Evolutionary conservation across 768 basidiomycete species (phyloP).

Genomic region (Tulasnella sp.): DNA sequence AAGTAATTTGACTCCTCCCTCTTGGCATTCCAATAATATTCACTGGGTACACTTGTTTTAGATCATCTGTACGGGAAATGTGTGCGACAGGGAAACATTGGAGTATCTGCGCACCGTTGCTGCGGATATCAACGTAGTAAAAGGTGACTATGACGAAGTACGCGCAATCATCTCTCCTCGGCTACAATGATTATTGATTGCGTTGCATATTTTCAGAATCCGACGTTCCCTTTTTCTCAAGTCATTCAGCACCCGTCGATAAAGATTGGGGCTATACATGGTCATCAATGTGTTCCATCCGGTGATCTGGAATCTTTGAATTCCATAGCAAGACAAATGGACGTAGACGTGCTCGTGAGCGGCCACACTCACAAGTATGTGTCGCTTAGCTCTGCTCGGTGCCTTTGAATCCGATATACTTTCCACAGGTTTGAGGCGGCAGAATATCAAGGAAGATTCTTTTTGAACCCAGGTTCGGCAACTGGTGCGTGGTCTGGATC

Average conservation of each 20-base stretch:
- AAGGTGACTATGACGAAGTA: constrained; percentile 95
- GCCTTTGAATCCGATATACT: neutral
- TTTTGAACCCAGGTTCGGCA: constrained; percentile 89
- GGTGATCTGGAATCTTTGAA: constrained; percentile 87
- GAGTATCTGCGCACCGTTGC: constrained; percentile 93
- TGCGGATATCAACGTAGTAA: constrained; percentile 80
- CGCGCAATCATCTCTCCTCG: constrained; percentile 14
- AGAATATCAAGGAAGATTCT: constrained; percentile 84
- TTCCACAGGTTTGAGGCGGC: constrained; percentile 77
- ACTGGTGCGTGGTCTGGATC: constrained; percentile 88
- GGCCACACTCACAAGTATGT: constrained; percentile 89
- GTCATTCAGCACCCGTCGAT: constrained; percentile 75
- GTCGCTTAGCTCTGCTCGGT: neutral
- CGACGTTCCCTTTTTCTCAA: constrained; percentile 64
- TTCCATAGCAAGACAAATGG: constrained; percentile 86
- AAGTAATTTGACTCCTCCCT: constrained; percentile 24
- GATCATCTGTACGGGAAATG: constrained; percentile 93
- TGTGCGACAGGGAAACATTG: constrained; percentile 94
- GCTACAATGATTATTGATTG: neutral
- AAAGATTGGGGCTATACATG: constrained; percentile 84
- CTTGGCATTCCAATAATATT: neutral
- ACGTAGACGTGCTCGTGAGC: constrained; percentile 87
- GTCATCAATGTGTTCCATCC: constrained; percentile 83
- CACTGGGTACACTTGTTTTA: neutral
- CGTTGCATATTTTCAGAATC: constrained; percentile 32